These are phyloP conservation scores for Colletotrichum filicis DNA, from an alignment of 2,329 filamentous ascomycete genomes.

Conservation along the genomic window DNA sequence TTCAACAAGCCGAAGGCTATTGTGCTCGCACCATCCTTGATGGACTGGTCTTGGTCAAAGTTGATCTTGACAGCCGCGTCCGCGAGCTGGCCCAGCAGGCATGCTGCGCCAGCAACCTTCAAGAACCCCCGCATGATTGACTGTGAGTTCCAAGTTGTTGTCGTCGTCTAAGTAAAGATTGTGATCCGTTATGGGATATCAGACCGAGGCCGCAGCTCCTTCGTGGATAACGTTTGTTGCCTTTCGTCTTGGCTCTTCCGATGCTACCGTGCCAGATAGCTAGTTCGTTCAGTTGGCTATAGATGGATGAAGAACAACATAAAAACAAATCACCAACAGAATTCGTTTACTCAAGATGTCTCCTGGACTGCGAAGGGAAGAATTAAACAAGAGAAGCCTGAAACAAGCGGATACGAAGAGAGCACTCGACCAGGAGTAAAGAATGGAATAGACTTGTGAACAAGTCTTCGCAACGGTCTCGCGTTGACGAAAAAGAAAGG, in stretches of 20 bases:
- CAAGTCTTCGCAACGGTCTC: conserved; percentile 12
- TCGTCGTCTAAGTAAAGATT: neutral
- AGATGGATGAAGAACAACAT: conserved; percentile 1
- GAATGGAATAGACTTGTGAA: conserved; percentile 26
- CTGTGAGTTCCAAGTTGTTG: neutral
- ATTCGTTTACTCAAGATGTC: neutral
- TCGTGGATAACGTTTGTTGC: neutral
- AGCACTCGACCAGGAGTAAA: conserved; percentile 31
- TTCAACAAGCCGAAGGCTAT: conserved; percentile 51
- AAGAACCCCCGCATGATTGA: conserved; percentile 15
- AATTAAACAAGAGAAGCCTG: neutral
- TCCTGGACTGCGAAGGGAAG: conserved; percentile 15
- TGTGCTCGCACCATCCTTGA: conserved; percentile 51
- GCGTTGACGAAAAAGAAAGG: conserved; percentile 21
- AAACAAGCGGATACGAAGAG: neutral
- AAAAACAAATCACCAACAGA: neutral
- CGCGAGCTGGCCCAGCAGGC: conserved; percentile 22
- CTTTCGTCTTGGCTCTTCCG: neutral
- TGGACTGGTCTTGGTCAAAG: conserved; percentile 38
- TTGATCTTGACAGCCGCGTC: conserved; percentile 22
- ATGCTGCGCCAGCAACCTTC: conserved; percentile 27
- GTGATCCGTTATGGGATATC: neutral
- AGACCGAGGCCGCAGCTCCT: neutral
- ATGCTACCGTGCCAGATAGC: neutral
- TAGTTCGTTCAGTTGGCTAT: conserved; percentile 1